A percentile compares a stretch with the other conserved stretches of the same genome.
Evolutionary conservation across 148 eudicot genomes (phyloP).

Genomic region (Heliamphora exappendiculata): DNA sequence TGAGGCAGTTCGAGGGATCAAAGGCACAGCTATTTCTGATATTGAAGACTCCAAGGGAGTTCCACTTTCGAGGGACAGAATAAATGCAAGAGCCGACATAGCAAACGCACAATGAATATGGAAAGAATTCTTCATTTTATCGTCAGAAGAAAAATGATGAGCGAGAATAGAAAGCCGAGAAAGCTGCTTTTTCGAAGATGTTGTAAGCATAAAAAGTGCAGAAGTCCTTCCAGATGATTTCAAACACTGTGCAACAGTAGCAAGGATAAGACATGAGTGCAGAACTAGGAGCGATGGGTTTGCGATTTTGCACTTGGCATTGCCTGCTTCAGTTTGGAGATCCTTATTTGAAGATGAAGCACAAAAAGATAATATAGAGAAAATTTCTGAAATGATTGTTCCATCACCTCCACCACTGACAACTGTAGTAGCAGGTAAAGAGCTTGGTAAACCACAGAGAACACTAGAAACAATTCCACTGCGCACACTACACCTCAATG

Average conservation of each 20-base stretch:
- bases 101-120: conserved; percentile 71
- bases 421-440: conserved; percentile 73
- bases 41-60: conserved; percentile 42
- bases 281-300: conserved; percentile 54
- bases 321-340: conserved; percentile 38
- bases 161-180: conserved; percentile 82
- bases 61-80: conserved; percentile 66
- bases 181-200: conserved; percentile 70
- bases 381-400: conserved; percentile 86
- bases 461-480: conserved; percentile 50
- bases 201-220: conserved; percentile 67
- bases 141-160: conserved; percentile 64
- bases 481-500: conserved; percentile 70
- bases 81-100: conserved; percentile 89
- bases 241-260: conserved; percentile 75
- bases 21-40: conserved; percentile 66
- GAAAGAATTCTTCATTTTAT: conserved; percentile 47
- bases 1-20: conserved; percentile 73
- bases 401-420: conserved; percentile 96
- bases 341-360: conserved; percentile 53
- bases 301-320: conserved; percentile 40
- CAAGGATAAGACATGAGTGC: conserved; percentile 64
- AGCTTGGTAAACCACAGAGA: conserved; percentile 86
- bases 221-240: conserved; percentile 79
- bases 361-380: conserved; percentile 60